A percentile compares a stretch with the other conserved stretches of the same genome.
These are phyloP conservation scores for Porogramme epimiltina DNA, from an alignment of 1,284 basidiomycete genomes.

Conservation along the genomic window DNA sequence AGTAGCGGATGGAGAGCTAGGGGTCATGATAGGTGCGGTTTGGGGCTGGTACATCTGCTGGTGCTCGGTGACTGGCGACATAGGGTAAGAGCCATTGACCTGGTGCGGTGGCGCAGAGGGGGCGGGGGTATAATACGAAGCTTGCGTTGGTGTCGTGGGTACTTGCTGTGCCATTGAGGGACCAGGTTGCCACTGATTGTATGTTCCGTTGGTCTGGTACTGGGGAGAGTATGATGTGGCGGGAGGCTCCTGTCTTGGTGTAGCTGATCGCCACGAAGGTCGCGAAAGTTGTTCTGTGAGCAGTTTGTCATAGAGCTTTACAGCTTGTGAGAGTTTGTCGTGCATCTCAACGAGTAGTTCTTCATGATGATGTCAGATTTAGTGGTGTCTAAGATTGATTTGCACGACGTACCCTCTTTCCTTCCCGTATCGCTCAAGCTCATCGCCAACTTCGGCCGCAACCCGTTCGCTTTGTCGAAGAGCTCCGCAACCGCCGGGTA, in stretches of 20 bases:
- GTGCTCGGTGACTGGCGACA: constrained; percentile 16
- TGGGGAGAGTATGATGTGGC: constrained; percentile 28
- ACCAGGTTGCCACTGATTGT: constrained; percentile 31
- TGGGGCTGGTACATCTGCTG: constrained; percentile 22
- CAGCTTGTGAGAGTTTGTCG: constrained; percentile 88
- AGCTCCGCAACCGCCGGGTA: constrained; percentile 85
- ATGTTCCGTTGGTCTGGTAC: constrained; percentile 27
- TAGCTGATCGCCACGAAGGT: constrained; percentile 57
- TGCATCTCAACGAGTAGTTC: constrained; percentile 92
- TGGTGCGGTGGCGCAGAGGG: constrained; percentile 16
- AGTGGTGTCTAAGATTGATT: background rate
- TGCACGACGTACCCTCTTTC: constrained; percentile 64
- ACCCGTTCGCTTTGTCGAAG: constrained; percentile 80
- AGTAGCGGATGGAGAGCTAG: constrained; percentile 10
- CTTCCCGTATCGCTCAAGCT: constrained; percentile 85
- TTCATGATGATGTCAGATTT: constrained; percentile 32
- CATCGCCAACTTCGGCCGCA: constrained; percentile 84
- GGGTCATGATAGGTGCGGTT: constrained; percentile 7
- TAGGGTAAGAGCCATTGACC: constrained; percentile 14
- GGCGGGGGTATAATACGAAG: constrained; percentile 17
- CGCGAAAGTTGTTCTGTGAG: constrained; percentile 83
- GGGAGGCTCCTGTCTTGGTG: constrained; percentile 23
- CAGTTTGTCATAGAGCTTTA: constrained; percentile 87
- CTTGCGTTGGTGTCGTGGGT: constrained; percentile 12
- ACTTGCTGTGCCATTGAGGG: constrained; percentile 19